A percentile compares a stretch with the other conserved stretches of the same genome.
These are phyloP conservation scores for Taiozyma sp. DNA, from an alignment of 1,139 yeast species.

Conservation along the genomic window DNA sequence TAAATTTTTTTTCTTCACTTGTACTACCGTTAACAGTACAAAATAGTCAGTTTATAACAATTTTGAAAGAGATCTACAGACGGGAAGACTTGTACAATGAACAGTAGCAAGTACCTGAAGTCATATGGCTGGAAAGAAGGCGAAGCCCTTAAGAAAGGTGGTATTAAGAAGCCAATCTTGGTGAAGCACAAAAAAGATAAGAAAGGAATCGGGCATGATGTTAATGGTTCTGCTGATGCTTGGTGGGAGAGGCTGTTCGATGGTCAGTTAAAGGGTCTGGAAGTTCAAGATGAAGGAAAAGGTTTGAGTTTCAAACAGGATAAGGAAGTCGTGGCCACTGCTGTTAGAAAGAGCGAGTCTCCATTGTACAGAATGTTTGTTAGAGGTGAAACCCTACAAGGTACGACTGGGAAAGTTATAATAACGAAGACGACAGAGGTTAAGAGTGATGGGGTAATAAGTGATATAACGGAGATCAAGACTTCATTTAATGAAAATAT, in stretches of 20 bases:
- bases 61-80: not conserved
- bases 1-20: not conserved
- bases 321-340: conserved; percentile 35
- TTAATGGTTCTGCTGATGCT: conserved; percentile 60
- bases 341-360: conserved; percentile 47
- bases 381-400: conserved; percentile 77
- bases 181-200: conserved; percentile 89
- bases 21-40: not conserved
- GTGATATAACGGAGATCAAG: conserved; percentile 12
- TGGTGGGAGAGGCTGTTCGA: conserved; percentile 98
- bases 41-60: not conserved
- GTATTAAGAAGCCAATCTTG: conserved; percentile 77
- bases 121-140: conserved; percentile 93
- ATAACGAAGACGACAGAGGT: conserved; percentile 15
- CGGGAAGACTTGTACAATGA: conserved; percentile 34
- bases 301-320: conserved; percentile 38
- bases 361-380: conserved; percentile 77
- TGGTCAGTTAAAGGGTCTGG: conserved; percentile 80
- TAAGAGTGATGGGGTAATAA: conserved; percentile 3
- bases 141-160: conserved; percentile 75
- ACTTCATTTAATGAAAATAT: conserved; percentile 7
- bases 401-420: conserved; percentile 52
- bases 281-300: conserved; percentile 42
- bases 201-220: conserved; percentile 82
- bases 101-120: conserved; percentile 66